A percentile compares a stretch with the other conserved stretches of the same genome.
These are phyloP conservation scores for Astrothelium subdiscretum DNA, from an alignment of 495 filamentous ascomycete species.

Conservation along the genomic window DNA sequence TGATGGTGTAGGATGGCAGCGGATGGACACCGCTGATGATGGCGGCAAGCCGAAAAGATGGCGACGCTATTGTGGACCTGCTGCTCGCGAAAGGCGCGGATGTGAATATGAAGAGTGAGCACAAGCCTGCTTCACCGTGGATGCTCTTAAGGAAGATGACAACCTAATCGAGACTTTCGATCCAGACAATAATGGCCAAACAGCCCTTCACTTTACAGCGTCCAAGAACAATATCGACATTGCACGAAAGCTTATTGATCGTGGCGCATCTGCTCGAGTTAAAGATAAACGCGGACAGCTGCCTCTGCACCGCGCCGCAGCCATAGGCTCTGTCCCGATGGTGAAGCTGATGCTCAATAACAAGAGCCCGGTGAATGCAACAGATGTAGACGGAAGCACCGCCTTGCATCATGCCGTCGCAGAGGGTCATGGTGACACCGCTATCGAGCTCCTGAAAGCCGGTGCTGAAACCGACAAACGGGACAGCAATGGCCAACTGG, in stretches of 20 bases:
- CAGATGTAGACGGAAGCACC: slow-evolving; percentile 74
- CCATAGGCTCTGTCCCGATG: slow-evolving; percentile 77
- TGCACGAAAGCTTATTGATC: slow-evolving; percentile 62
- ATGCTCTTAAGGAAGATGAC: background rate
- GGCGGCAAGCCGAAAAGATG: slow-evolving; percentile 62
- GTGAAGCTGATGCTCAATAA: slow-evolving; percentile 67
- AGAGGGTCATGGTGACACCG: slow-evolving; percentile 87
- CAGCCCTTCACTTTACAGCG: slow-evolving; percentile 80
- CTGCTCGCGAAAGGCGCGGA: slow-evolving; percentile 74
- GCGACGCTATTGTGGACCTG: slow-evolving; percentile 56
- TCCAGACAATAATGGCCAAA: slow-evolving; percentile 41
- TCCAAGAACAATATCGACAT: slow-evolving; percentile 79
- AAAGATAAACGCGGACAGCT: slow-evolving; percentile 81
- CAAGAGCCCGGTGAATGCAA: slow-evolving; percentile 72
- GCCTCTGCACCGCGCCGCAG: slow-evolving; percentile 81
- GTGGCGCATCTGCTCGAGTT: slow-evolving; percentile 68
- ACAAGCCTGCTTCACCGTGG: background rate
- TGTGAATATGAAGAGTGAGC: slow-evolving; percentile 61
- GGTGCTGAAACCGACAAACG: slow-evolving; percentile 75
- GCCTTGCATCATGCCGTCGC: slow-evolving; percentile 85
- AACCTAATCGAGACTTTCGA: background rate
- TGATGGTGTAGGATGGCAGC: slow-evolving; percentile 53
- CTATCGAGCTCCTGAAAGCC: slow-evolving; percentile 65
- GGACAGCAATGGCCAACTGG: slow-evolving; percentile 57
- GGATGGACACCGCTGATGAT: slow-evolving; percentile 98